phyloP scores from a whole-genome alignment of 805 yeast genomes.

The Candida dajiaensis region DNA sequence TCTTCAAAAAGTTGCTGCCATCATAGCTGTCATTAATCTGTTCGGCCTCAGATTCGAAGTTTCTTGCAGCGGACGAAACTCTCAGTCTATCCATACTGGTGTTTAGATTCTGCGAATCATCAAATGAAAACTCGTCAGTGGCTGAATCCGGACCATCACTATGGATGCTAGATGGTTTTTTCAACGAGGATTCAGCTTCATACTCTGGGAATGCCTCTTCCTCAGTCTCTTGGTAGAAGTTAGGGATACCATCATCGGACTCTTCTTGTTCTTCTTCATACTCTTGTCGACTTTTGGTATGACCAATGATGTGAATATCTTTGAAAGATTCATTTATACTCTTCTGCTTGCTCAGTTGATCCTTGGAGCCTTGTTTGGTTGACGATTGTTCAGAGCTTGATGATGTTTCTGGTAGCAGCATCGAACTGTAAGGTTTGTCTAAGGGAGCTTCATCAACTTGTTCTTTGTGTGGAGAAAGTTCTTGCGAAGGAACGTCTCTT shows the following conservation, averaged over 20 bases:
- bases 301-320: conserved; percentile 29
- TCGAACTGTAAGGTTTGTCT: not conserved
- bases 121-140: conserved; percentile 17
- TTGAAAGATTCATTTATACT: conserved; percentile 9
- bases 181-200: not conserved
- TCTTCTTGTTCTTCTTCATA: conserved; percentile 14
- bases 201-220: conserved; percentile 1
- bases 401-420: not conserved
- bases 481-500: not conserved
- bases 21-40: conserved; percentile 18
- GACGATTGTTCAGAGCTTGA: not conserved
- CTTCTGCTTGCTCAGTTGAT: not conserved
- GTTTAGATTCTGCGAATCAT: conserved; percentile 13
- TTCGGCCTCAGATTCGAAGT: conserved; percentile 13
- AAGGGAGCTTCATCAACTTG: not conserved
- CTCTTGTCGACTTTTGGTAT: conserved; percentile 23
- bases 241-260: conserved; percentile 21
- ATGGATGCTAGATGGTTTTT: not conserved
- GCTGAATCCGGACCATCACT: not conserved
- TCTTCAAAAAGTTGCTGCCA: not conserved
- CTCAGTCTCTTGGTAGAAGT: not conserved
- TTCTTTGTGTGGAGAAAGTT: not conserved
- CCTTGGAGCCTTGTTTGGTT: not conserved
- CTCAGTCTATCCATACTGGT: conserved; percentile 4
- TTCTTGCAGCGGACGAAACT: conserved; percentile 3